Base-by-base conservation (phyloP, 2,329 filamentous ascomycete species). In the Colletotrichum lentis region DNA sequence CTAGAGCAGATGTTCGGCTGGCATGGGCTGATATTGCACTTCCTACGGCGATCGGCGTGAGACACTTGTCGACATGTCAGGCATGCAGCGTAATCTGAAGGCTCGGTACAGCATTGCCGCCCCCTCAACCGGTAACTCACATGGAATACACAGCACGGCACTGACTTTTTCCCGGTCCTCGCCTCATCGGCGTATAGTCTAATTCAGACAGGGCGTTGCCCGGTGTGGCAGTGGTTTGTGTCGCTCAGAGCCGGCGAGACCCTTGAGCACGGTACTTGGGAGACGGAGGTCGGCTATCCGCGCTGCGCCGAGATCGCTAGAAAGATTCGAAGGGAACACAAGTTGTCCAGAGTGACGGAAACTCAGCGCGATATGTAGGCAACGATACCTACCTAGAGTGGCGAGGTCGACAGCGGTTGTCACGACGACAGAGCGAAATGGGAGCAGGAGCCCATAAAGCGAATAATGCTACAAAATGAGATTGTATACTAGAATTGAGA, bases 401-500 rank as follows among this genome's bases (percentile, higher is more conserved):
- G 50, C 43, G 24, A 12, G n/a, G 24, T 49, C 49, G 27, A 5
- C 27, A 6, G 24, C 16, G 20, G 43, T 39, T 24, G 56, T 55
- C 16, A 44, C 18, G 37, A 14, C 31, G 35, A 35, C 4, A 43
- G 27, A 18, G 18, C 3, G 8, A 24, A 44, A 52, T n/a, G 24
- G 31, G 31, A 35, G 10, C 31, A 27, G 11, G 14, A 11, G 18
- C 18, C 5, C 35, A 7, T 20, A 27, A 8, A 53, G 41, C 43
- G 27, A 66, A 52, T 22, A 53, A 61, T 69, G 56, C 53, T 24
- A 47, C 50, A 27, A 66, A 66, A 69, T 66, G 62, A 66, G 7
- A 12, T 60, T 50, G 20, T 61, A 56, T 41, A 60, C 55, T 69
- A 24, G 41, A 66, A 61, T 8, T 66, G 66, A 69, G 66, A 69